Conservation (phyloP, 1,284 basidiomycete species). For the Ceraceosorus bombacis region DNA sequence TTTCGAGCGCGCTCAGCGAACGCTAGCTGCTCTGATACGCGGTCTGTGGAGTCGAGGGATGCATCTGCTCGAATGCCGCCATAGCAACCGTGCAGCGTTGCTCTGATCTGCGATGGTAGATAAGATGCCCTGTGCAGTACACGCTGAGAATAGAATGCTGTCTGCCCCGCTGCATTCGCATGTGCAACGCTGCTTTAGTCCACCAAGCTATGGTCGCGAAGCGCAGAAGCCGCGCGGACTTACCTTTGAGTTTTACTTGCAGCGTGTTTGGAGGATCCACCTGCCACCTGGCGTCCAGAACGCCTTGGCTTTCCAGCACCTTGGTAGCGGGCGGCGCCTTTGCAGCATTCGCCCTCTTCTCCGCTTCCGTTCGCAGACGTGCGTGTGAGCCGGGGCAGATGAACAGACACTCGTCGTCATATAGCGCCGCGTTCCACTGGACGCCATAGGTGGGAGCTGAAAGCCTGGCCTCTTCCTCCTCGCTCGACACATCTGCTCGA, state of each 20-base stretch:
- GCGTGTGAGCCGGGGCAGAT: conserved; percentile 67
- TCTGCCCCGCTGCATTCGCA: conserved; percentile 58
- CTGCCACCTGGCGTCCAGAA: conserved; percentile 53
- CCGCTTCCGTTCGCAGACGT: conserved; percentile 57
- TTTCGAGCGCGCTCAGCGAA: conserved; percentile 59
- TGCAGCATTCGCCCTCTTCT: conserved; percentile 46
- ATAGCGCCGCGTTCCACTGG: conserved; percentile 77
- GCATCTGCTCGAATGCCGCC: conserved; percentile 53
- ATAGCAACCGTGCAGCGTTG: conserved; percentile 68
- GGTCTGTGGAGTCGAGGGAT: conserved; percentile 5
- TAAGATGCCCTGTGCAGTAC: conserved; percentile 70
- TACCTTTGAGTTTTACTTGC: conserved; percentile 59
- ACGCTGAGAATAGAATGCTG: conserved; percentile 74
- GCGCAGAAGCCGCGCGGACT: conserved; percentile 24
- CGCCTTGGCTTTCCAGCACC: conserved; percentile 1
- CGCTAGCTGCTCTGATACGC: conserved; percentile 1
- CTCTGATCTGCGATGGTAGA: conserved; percentile 55
- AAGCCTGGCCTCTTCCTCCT: conserved; percentile 61
- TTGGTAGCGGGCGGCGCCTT: conserved; percentile 18
- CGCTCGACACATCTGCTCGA: conserved; percentile 57
- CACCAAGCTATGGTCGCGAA: not conserved
- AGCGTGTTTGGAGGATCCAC: conserved; percentile 57
- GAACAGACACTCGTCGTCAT: conserved; percentile 66
- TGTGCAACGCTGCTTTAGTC: not conserved
- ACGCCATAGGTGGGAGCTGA: conserved; percentile 62